Conservation (phyloP, 495 filamentous ascomycete species). For the Diplogelasinospora grovesii region DNA sequence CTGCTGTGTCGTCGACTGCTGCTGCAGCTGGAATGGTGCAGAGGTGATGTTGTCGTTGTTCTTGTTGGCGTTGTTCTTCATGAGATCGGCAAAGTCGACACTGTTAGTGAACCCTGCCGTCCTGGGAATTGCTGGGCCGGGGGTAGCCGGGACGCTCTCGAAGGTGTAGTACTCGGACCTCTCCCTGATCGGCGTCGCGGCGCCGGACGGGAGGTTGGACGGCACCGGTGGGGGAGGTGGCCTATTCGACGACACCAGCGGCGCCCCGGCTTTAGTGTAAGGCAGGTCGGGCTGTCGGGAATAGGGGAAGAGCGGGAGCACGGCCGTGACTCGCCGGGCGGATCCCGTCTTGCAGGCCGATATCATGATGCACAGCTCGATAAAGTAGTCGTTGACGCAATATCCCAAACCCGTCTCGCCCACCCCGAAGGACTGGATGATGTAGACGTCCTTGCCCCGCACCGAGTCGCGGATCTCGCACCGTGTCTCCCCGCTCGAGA, state of each 20-base stretch:
- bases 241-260: slow-evolving; percentile 67
- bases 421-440: slow-evolving; percentile 72
- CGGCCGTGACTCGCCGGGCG: slow-evolving; percentile 83
- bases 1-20: slow-evolving; percentile 2
- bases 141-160: slow-evolving; percentile 81
- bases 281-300: slow-evolving; percentile 91
- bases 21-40: neutral
- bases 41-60: neutral
- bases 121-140: slow-evolving; percentile 60
- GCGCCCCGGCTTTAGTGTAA: slow-evolving; percentile 92
- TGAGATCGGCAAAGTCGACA: slow-evolving; percentile 58
- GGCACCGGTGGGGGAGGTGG: no score
- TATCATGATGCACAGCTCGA: slow-evolving; percentile 95
- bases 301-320: slow-evolving; percentile 94
- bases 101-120: slow-evolving; percentile 56
- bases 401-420: slow-evolving; percentile 17
- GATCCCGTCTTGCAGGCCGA: slow-evolving; percentile 96
- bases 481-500: slow-evolving; percentile 88
- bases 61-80: slow-evolving; percentile 34
- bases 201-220: slow-evolving; percentile 28
- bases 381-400: slow-evolving; percentile 81
- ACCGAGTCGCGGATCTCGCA: slow-evolving; percentile 95
- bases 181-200: no score
- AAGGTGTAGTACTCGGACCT: slow-evolving; percentile 35
- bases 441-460: slow-evolving; percentile 96